Percentiles rank a stretch among this genome's conserved stretches.
Conservation (phyloP, 495 filamentous ascomycete species). For the Xylaria cubensis region DNA sequence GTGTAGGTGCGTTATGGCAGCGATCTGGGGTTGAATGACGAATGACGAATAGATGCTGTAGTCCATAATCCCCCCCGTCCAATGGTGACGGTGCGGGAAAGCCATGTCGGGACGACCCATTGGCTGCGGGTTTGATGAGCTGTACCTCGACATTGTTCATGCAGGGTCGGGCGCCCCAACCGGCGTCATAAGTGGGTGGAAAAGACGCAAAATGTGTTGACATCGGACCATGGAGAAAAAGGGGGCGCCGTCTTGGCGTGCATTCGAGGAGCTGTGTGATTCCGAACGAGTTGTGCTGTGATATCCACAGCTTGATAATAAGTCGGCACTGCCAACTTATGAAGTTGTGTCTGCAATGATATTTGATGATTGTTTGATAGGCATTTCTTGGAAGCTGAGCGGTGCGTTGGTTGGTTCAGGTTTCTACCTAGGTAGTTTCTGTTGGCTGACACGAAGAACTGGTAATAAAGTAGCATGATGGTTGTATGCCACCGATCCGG, state of each 20-base stretch:
- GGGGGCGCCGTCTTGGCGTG: conserved; percentile 24
- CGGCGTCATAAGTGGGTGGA: conserved; percentile 18
- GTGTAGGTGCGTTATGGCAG: not conserved
- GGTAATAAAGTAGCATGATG: not conserved
- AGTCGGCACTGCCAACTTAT: not conserved
- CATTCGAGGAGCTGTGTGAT: conserved; percentile 14
- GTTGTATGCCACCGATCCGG: conserved; percentile 7
- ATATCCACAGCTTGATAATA: not conserved
- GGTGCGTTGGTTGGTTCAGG: not conserved
- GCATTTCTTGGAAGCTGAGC: not conserved
- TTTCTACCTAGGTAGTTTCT: not conserved
- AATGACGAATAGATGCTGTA: not conserved
- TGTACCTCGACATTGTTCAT: conserved; percentile 26
- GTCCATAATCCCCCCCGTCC: not conserved
- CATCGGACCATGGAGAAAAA: conserved; percentile 22
- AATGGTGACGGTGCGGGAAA: conserved; percentile 15
- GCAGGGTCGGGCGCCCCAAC: conserved; percentile 15
- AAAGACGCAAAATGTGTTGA: conserved; percentile 5
- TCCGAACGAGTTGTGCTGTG: conserved; percentile 7
- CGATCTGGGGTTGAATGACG: conserved; percentile 3
- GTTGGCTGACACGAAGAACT: not conserved
- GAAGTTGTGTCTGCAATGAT: not conserved
- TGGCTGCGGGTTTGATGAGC: conserved; percentile 24
- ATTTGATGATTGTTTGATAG: not conserved
- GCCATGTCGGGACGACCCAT: conserved; percentile 14